Conservation (phyloP, 2,329 filamentous ascomycete species). For the Allantophomopsis lycopodina region DNA sequence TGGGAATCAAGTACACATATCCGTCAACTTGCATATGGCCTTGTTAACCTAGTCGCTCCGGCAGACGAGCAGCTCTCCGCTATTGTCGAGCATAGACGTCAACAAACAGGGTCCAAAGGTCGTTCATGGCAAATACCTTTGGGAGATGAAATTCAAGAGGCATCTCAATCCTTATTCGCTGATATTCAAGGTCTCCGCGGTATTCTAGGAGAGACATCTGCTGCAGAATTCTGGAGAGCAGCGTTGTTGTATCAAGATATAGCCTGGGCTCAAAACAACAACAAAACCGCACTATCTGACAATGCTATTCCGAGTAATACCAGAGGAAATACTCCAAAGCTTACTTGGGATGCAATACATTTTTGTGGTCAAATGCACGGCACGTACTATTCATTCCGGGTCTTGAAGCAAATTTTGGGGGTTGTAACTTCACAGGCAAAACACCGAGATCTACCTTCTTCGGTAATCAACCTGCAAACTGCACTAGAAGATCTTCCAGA, state of each 20-base stretch:
- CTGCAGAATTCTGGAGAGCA: constrained; percentile 11
- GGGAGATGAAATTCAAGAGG: constrained; percentile 9
- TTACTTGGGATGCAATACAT: constrained; percentile 18
- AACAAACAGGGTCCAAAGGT: constrained; percentile 11
- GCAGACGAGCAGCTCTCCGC: constrained; percentile 6
- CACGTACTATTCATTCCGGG: constrained; percentile 18
- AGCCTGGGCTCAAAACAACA: constrained; percentile 11
- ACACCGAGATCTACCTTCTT: not conserved
- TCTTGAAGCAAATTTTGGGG: constrained; percentile 15
- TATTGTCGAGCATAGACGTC: constrained; percentile 16
- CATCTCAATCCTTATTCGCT: constrained; percentile 8
- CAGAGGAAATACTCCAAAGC: constrained; percentile 1
- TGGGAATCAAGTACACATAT: constrained; percentile 38
- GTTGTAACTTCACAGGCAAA: not conserved
- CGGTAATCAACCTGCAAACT: not conserved
- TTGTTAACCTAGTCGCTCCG: constrained; percentile 26
- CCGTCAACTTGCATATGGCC: constrained; percentile 39
- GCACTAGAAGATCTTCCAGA: not conserved
- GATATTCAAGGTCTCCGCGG: constrained; percentile 5
- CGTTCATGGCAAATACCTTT: constrained; percentile 13
- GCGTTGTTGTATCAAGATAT: constrained; percentile 15
- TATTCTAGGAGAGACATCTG: constrained; percentile 5
- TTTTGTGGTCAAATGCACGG: constrained; percentile 16
- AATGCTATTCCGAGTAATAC: not conserved
- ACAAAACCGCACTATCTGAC: constrained; percentile 8